Evolutionary conservation across 192 early-diverging fungal genomes (phyloP), one percentile per base, ranked within the genome.

Genomic region (Podila clonocystis): DNA sequence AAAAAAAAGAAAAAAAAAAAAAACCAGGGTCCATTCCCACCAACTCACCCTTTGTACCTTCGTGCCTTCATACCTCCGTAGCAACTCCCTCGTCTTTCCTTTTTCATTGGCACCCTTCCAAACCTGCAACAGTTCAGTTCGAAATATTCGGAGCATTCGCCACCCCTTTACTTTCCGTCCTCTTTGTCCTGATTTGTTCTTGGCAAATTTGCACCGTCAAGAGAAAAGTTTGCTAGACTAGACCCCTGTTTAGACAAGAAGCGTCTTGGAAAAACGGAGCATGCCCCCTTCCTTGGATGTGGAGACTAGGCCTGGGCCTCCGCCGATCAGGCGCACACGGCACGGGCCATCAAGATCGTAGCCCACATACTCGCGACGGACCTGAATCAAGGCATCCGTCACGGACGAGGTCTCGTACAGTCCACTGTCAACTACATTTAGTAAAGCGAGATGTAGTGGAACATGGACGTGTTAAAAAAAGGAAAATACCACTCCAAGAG

Each of bases 341-440:
- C 59, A 61, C 19, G 76, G 76, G 7, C 76, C 76, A 68, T 79
- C 76, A 7, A 79, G 55, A 45, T 79, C 76, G 28, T 64, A 79
- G 5, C 76, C 76, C 9, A 79, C 76, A 68, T 79, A 79, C 34
- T 79, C 76, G 20, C 76, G 65, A 12, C 60, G 29, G 12, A 79
- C 30, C 24, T 72, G 48, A 4, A 79, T 49, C 15, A 22, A 52
- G 22, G 58, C 17, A 33, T 72, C 76, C 13, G 59, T 28, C 11
- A 67, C 22, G 1, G 34, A 52, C 7, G 57, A 58, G 0, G 59
- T 70, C 24, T 79, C 76, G 33, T 79, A 79, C n/a, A 79, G 8
- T 34, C 70, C 76, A 22, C 76, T 79, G 30, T 79, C 76, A 36
- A 72, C 76, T 79, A 52, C 62, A 61, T 31, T 31, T 6, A 30